Evolutionary conservation across 768 basidiomycete genomes (phyloP), one percentile per base, ranked within the genome.

Genomic region (Lentinula edodes): DNA sequence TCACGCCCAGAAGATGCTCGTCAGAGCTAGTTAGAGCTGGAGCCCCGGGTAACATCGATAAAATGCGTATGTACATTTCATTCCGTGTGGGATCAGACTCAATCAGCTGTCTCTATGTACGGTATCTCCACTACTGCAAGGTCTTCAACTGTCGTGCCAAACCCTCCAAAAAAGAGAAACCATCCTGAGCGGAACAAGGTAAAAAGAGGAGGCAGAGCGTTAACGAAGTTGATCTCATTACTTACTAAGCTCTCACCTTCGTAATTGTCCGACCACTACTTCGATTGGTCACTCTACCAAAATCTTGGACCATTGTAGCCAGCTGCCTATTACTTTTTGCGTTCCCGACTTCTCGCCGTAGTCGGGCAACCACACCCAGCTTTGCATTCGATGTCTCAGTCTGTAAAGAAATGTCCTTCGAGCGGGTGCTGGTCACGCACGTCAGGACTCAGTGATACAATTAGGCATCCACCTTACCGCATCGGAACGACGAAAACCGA

Each of bases 201-300:
- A 36, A 59, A 32, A 32, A 18, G 39, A 42, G n/a, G 20, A 56
- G 38, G 13, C 46, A 18, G 28, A 23, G 6, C 56, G 56, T 58
- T n/a, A 61, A 60, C 39, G 42, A 58, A 20, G n/a, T 52, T 39
- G 1, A 43, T 62, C 18, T 61, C 51, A 28, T 58, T 12, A 50
- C 41, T 5, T 20, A 34, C 39, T 35, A 63, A 15, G 7, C 16
- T 16, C 46, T 46, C 35, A 81, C 83, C 80, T 91, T 92, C 38
- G 89, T 91, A 58, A 92, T 77, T 54, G 86, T 90, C 64, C 87
- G 78, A 45, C 88, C 86, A 41, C 77, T 85, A 66, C 84, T 86
- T 69, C 80, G 80, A 70, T 89, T 84, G 36, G 87, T 90, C 58
- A 88, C 82, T 53, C 78, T 76, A 23, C 85, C 85, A 71, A 92